These are phyloP conservation scores for Symbiotaphrina buchneri DNA, from an alignment of 495 filamentous ascomycete species.

Conservation along the genomic window DNA sequence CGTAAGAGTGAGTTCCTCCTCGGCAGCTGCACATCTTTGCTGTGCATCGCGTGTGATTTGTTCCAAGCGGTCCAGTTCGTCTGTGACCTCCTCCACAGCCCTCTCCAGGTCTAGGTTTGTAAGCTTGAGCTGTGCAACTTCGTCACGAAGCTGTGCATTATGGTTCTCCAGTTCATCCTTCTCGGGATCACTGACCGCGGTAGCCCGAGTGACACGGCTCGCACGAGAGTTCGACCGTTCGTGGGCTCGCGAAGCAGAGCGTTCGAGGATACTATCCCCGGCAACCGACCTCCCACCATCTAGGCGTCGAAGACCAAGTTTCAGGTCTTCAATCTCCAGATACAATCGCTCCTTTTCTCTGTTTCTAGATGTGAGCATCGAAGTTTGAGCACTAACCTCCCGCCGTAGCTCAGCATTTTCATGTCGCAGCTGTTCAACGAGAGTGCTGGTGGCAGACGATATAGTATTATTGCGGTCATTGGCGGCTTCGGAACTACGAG, in stretches of 20 bases:
- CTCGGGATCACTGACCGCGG: constrained; percentile 52
- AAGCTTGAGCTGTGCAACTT: constrained; percentile 61
- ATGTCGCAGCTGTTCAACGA: constrained; percentile 65
- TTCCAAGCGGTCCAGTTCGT: constrained; percentile 41
- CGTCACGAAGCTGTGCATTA: constrained; percentile 64
- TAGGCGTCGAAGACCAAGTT: constrained; percentile 54
- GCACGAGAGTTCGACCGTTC: constrained; percentile 46
- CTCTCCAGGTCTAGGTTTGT: constrained; percentile 61
- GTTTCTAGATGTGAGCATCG: constrained; percentile 92
- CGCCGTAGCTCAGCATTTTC: constrained; percentile 84
- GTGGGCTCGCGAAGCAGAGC: constrained; percentile 71
- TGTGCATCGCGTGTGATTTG: constrained; percentile 32
- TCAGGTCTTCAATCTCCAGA: constrained; percentile 91
- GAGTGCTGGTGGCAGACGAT: constrained; percentile 37
- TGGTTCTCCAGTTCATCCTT: constrained; percentile 70
- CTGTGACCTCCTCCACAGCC: constrained; percentile 43
- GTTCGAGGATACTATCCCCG: constrained; percentile 79
- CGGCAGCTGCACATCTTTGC: constrained; percentile 34
- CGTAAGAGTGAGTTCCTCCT: constrained; percentile 53
- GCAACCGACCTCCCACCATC: constrained; percentile 40
- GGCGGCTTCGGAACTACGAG: constrained; percentile 32
- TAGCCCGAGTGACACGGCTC: constrained; percentile 47
- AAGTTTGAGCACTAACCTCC: constrained; percentile 86
- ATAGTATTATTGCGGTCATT: constrained; percentile 27
- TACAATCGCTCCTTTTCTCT: constrained; percentile 86